Evolutionary conservation across 768 basidiomycete species (phyloP).

Genomic region (Lactarius hengduanensis): DNA sequence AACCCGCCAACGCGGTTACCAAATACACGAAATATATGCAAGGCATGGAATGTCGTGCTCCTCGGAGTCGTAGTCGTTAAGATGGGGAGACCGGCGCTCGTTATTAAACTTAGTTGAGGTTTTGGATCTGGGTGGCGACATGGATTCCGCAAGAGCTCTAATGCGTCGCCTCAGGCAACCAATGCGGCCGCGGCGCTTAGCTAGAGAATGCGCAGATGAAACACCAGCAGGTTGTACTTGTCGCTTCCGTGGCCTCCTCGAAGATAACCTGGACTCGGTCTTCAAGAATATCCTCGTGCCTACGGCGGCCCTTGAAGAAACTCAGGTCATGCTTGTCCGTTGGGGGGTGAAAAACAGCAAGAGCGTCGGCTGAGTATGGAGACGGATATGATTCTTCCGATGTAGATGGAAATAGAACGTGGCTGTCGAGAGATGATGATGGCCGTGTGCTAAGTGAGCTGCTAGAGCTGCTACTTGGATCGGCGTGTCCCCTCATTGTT

Average conservation of each 20-base stretch:
- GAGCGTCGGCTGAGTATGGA: slow-evolving; percentile 16
- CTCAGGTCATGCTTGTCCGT: not conserved
- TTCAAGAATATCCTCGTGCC: not conserved
- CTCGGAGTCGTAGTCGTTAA: not conserved
- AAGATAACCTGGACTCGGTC: slow-evolving; percentile 1
- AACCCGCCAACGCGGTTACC: slow-evolving; percentile 1
- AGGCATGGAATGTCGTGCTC: slow-evolving; percentile 25
- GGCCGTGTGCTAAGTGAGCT: not conserved
- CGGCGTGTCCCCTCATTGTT: not conserved
- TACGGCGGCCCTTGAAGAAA: slow-evolving; percentile 1
- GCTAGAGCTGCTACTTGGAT: not conserved
- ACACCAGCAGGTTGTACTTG: not conserved
- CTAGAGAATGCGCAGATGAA: not conserved
- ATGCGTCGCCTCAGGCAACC: slow-evolving; percentile 10
- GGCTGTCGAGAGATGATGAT: not conserved
- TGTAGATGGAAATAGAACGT: slow-evolving; percentile 6
- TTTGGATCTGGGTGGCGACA: slow-evolving; percentile 2
- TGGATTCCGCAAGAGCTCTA: not conserved
- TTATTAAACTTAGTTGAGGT: not conserved
- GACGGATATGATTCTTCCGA: slow-evolving; percentile 24
- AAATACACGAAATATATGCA: slow-evolving; percentile 20
- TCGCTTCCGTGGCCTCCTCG: not conserved
- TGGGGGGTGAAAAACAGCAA: slow-evolving; percentile 13
- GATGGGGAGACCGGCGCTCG: not conserved
- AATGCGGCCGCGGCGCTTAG: slow-evolving; percentile 1